Conservation (phyloP, 176 grass and related monocot species). For the Miscanthus lutarioriparius region DNA sequence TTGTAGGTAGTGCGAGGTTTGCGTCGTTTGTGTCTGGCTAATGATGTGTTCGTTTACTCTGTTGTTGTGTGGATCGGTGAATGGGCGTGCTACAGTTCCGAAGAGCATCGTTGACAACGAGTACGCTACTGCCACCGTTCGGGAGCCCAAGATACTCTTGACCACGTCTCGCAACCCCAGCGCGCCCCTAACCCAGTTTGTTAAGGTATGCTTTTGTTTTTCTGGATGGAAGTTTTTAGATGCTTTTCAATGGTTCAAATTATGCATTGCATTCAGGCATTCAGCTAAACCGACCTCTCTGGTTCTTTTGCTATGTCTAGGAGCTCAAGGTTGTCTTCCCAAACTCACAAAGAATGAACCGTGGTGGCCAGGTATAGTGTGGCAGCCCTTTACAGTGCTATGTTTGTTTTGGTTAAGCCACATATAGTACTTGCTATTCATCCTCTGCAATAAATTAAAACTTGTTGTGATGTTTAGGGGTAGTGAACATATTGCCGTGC, state of each 20-base stretch:
- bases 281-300: not conserved
- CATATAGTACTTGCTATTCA: not conserved
- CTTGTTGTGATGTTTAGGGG: not conserved
- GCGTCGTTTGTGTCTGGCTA: not conserved
- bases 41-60: not conserved
- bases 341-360: constrained; percentile 85
- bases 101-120: constrained; percentile 78
- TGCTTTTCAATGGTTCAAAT: not conserved
- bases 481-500: not conserved
- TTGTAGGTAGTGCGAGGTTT: not conserved
- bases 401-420: not conserved
- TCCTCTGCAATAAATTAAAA: not conserved
- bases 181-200: constrained; percentile 74
- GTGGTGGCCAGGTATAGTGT: constrained; percentile 76
- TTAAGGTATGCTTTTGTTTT: constrained; percentile 44
- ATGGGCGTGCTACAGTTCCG: constrained; percentile 44
- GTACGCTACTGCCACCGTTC: constrained; percentile 51
- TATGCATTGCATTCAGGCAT: not conserved
- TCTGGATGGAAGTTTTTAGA: not conserved
- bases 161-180: constrained; percentile 93
- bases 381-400: not conserved
- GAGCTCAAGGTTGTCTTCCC: constrained; percentile 94
- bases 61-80: not conserved
- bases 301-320: constrained; percentile 40
- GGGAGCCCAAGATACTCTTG: constrained; percentile 84